Conservation (phyloP, 1,284 basidiomycete species). For the Earliella scabrosa region DNA sequence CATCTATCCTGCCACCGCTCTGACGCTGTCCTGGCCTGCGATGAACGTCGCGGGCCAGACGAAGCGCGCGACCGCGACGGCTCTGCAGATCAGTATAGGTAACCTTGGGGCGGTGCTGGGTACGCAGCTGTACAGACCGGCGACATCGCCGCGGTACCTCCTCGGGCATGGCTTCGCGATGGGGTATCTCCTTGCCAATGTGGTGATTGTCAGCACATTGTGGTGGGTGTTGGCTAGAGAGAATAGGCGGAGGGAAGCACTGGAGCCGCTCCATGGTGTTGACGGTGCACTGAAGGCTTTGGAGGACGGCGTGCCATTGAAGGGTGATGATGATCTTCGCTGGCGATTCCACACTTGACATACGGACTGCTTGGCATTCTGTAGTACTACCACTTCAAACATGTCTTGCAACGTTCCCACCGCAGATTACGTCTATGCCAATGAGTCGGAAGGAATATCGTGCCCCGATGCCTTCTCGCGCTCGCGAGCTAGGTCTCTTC, state of each 20-base stretch:
- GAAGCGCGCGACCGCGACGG: slow-evolving; percentile 67
- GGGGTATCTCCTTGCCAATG: slow-evolving; percentile 58
- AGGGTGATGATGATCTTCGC: not conserved
- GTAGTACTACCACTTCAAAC: no score
- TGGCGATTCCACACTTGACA: not conserved
- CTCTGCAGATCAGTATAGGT: slow-evolving; percentile 71
- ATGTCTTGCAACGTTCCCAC: no score
- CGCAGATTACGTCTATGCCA: no score
- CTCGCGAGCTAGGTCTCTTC: slow-evolving; percentile 63
- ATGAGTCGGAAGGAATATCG: no score
- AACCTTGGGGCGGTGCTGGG: slow-evolving; percentile 70
- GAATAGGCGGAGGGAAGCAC: slow-evolving; percentile 47
- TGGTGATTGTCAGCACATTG: slow-evolving; percentile 49
- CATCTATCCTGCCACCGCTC: slow-evolving; percentile 45
- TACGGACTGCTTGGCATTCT: no score
- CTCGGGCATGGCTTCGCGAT: slow-evolving; percentile 64
- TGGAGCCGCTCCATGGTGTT: not conserved
- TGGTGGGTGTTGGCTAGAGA: slow-evolving; percentile 56
- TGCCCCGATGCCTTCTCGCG: slow-evolving; percentile 33
- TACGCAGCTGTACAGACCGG: slow-evolving; percentile 57
- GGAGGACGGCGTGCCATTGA: not conserved
- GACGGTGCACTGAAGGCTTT: not conserved
- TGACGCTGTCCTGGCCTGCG: slow-evolving; percentile 62
- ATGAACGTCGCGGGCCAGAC: slow-evolving; percentile 77
- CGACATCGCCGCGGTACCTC: slow-evolving; percentile 52